Evolutionary conservation across 257 asterid species (phyloP).

Genomic region (Petunia secreta): DNA sequence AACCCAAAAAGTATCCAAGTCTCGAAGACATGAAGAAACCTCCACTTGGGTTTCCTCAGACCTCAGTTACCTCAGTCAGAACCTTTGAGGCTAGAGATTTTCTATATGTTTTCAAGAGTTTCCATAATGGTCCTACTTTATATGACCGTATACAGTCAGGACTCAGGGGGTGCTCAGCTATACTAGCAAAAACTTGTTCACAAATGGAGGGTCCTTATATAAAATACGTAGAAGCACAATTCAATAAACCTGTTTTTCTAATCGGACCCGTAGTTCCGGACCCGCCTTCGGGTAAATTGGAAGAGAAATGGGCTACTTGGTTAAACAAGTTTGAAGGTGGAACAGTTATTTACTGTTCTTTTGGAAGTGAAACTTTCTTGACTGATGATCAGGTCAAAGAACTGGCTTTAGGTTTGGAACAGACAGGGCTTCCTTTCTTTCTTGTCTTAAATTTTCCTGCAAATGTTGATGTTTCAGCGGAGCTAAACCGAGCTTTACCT

Average conservation of each 20-base stretch:
- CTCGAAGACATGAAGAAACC: constrained; percentile 46
- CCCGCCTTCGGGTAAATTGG: constrained; percentile 37
- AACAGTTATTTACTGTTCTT: constrained; percentile 51
- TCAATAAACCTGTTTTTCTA: constrained; percentile 48
- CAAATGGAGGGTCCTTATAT: constrained; percentile 58
- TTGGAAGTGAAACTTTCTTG: constrained; percentile 68
- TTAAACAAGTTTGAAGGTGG: constrained; percentile 36
- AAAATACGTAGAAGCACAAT: constrained; percentile 48
- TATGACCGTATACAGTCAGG: constrained; percentile 52
- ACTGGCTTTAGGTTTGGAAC: constrained; percentile 50
- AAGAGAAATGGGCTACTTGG: constrained; percentile 47
- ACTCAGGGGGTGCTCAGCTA: constrained; percentile 44
- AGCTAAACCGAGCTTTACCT: constrained; percentile 46
- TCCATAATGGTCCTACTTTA: constrained; percentile 42
- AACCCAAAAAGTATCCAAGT: constrained; percentile 32
- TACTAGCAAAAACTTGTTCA: constrained; percentile 55
- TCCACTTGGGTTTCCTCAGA: constrained; percentile 54
- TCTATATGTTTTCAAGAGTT: constrained; percentile 49
- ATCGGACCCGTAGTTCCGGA: constrained; percentile 55
- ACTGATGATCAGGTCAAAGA: constrained; percentile 43
- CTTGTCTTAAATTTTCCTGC: constrained; percentile 54
- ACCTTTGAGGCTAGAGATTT: constrained; percentile 55
- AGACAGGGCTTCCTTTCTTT: constrained; percentile 50
- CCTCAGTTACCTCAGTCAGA: constrained; percentile 39
- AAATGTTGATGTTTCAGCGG: constrained; percentile 24